Conservation (phyloP, 306 rosid genomes). For the Trifolium repens region DNA sequence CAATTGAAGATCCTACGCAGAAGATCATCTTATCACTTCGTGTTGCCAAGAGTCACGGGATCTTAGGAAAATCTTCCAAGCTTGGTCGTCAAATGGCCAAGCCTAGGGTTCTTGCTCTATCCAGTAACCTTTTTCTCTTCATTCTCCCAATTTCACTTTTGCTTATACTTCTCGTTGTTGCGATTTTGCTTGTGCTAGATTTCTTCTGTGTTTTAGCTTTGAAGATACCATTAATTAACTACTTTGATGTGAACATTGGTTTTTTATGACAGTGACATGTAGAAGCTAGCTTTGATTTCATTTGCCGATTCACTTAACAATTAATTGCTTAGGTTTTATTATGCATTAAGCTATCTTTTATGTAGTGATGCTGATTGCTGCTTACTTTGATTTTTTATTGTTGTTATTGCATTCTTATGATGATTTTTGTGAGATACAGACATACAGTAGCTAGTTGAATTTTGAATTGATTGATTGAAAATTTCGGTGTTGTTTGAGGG, state of each 20-base stretch:
- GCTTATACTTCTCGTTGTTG: not conserved
- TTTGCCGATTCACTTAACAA: not conserved
- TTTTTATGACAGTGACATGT: not conserved
- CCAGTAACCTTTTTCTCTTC: constrained; percentile 57
- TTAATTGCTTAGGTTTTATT: constrained; percentile 5
- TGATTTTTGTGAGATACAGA: not conserved
- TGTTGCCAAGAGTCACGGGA: constrained; percentile 79
- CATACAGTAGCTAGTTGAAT: constrained; percentile 7
- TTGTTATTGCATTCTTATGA: constrained; percentile 3
- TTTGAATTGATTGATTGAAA: constrained; percentile 31
- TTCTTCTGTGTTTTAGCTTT: constrained; percentile 19
- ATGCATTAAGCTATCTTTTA: constrained; percentile 7
- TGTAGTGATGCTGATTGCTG: not conserved
- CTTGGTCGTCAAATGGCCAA: constrained; percentile 95
- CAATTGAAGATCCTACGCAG: constrained; percentile 85
- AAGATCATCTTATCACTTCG: constrained; percentile 80
- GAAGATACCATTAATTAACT: constrained; percentile 1
- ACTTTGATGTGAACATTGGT: constrained; percentile 30
- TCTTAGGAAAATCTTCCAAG: constrained; percentile 79
- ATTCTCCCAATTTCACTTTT: not conserved
- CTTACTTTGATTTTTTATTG: not conserved
- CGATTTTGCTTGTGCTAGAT: constrained; percentile 19
- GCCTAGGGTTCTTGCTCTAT: constrained; percentile 97
- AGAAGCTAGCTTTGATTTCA: constrained; percentile 10
- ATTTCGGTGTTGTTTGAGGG: not conserved